phyloP scores from a whole-genome alignment of 2,329 filamentous ascomycete genomes.

The Nemania sp. region DNA sequence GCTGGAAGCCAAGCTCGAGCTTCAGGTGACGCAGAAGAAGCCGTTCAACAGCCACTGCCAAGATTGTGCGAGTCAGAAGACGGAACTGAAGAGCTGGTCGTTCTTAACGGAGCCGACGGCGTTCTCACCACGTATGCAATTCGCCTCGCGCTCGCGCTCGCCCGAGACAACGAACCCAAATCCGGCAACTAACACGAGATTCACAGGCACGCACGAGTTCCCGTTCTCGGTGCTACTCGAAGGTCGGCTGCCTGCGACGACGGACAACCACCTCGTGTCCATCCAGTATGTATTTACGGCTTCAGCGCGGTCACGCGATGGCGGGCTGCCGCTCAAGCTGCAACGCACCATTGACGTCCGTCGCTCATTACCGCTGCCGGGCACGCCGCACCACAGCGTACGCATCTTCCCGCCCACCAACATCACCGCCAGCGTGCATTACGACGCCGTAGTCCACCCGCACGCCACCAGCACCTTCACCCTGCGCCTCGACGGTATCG shows the following conservation, averaged over 20 bases:
- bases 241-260: conserved; percentile 83
- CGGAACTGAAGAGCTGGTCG: conserved; percentile 77
- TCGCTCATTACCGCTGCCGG: conserved; percentile 74
- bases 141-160: background rate
- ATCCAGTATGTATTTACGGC: conserved; percentile 81
- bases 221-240: conserved; percentile 87
- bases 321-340: conserved; percentile 63
- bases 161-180: too few relatives aligned
- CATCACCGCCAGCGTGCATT: conserved; percentile 81
- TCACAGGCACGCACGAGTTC: conserved; percentile 69
- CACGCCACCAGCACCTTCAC: conserved; percentile 79
- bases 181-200: conserved; percentile 35
- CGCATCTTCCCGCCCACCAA: conserved; percentile 97
- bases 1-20: conserved; percentile 72
- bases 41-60: conserved; percentile 79
- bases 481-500: conserved; percentile 84
- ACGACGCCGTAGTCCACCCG: conserved; percentile 82
- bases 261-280: conserved; percentile 70
- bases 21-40: conserved; percentile 75
- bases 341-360: conserved; percentile 72
- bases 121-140: conserved; percentile 51
- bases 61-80: conserved; percentile 72
- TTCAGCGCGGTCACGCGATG: conserved; percentile 62
- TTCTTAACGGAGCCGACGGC: conserved; percentile 65
- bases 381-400: conserved; percentile 83